Evolutionary conservation across 2,329 filamentous ascomycete genomes (phyloP).

Genomic region (Fusarium foetens): DNA sequence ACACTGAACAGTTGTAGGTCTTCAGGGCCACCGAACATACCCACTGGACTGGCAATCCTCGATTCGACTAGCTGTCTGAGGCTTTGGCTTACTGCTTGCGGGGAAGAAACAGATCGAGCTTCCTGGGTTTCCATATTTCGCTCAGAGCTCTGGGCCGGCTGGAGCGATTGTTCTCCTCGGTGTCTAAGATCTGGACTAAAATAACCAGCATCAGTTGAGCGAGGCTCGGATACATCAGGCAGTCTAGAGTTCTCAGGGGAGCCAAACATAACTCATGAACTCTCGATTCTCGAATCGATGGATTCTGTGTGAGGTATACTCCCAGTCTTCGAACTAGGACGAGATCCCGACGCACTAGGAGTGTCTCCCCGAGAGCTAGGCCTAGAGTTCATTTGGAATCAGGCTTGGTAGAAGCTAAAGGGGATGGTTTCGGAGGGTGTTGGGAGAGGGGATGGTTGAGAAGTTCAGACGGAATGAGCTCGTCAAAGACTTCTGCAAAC

Average conservation of each 20-base stretch:
- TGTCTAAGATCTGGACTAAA: not conserved
- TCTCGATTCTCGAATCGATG: not conserved
- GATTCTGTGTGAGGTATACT: not conserved
- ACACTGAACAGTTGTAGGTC: not conserved
- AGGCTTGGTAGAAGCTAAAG: not conserved
- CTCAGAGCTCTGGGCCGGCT: not conserved
- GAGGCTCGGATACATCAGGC: not conserved
- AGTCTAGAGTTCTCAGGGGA: not conserved
- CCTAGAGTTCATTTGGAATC: not conserved
- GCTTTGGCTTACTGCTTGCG: not conserved
- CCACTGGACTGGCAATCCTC: not conserved
- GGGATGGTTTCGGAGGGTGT: not conserved
- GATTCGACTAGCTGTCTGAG: not conserved
- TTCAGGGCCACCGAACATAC: not conserved
- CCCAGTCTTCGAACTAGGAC: not conserved
- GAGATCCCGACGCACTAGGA: not conserved
- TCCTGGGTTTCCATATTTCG: not conserved
- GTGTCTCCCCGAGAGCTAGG: not conserved
- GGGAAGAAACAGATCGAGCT: not conserved
- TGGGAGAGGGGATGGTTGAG: not conserved
- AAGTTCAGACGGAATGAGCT: not conserved
- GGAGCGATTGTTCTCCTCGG: not conserved
- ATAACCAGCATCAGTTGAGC: conserved; percentile 6
- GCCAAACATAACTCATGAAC: not conserved
- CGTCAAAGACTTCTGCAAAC: conserved; percentile 2